Percentiles rank a stretch among this genome's conserved stretches.
phyloP scores from a whole-genome alignment of 495 filamentous ascomycete species.

The Stereocaulon alpinum region DNA sequence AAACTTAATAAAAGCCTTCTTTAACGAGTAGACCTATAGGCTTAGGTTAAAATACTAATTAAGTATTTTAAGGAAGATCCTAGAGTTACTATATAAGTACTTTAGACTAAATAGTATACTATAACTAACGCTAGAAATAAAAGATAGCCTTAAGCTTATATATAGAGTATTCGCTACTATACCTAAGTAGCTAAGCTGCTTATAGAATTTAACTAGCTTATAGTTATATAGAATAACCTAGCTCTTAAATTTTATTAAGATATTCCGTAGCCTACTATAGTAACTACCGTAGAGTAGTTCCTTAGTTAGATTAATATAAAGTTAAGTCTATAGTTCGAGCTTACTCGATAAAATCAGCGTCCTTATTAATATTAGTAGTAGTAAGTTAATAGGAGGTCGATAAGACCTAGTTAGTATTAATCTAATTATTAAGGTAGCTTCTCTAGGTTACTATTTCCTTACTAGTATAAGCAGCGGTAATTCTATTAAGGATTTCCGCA shows the following conservation, averaged over 20 bases:
- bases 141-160: background rate
- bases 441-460: too few species aligned
- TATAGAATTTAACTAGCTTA: background rate
- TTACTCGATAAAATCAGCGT: too few species aligned
- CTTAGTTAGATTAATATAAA: background rate
- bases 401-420: too few species aligned
- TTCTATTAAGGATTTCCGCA: too few species aligned
- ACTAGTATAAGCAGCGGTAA: too few species aligned
- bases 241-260: background rate
- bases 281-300: background rate
- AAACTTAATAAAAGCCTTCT: background rate
- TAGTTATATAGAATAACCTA: background rate
- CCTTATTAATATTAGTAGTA: too few species aligned
- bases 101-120: background rate
- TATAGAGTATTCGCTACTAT: background rate
- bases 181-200: background rate
- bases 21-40: background rate
- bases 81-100: background rate
- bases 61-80: background rate
- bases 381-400: too few species aligned
- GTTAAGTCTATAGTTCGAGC: background rate
- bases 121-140: background rate
- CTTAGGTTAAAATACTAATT: background rate
- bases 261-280: background rate
- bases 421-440: too few species aligned